A percentile compares a stretch with the other conserved stretches of the same genome.
phyloP scores from a whole-genome alignment of 768 basidiomycete species.

The Gyrodon lividus region DNA sequence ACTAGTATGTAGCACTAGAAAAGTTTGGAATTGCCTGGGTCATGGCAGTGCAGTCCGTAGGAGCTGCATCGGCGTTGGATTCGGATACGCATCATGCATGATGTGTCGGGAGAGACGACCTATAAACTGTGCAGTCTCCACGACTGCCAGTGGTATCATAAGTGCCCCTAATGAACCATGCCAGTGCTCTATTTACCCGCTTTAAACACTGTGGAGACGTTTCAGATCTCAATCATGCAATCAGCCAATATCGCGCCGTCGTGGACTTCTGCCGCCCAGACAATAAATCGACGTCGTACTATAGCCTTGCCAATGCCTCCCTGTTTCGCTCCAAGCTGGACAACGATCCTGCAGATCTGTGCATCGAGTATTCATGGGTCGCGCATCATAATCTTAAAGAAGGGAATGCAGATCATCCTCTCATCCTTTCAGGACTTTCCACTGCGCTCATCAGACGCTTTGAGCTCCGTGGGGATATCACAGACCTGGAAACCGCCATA shows the following conservation, averaged over 20 bases:
- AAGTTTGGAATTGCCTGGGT: no score
- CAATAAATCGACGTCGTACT: slow-evolving; percentile 19
- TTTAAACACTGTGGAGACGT: slow-evolving; percentile 21
- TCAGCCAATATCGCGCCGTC: slow-evolving; percentile 21
- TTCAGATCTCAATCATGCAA: slow-evolving; percentile 23
- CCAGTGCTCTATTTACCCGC: slow-evolving; percentile 28
- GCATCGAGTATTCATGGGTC: slow-evolving; percentile 19
- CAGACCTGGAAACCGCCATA: slow-evolving; percentile 31
- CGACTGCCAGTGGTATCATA: no score
- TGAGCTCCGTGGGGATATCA: slow-evolving; percentile 6
- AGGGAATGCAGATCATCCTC: slow-evolving; percentile 15
- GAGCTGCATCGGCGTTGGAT: no score
- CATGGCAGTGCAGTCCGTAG: no score
- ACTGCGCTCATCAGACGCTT: slow-evolving; percentile 25
- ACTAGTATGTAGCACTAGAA: no score
- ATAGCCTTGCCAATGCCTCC: slow-evolving; percentile 32
- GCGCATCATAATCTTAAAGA: slow-evolving; percentile 17
- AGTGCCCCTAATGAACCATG: slow-evolving; percentile 29
- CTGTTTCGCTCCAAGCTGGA: slow-evolving; percentile 28
- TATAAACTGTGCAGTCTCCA: no score
- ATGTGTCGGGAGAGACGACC: no score
- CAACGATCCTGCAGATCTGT: slow-evolving; percentile 18
- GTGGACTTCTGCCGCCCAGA: slow-evolving; percentile 18
- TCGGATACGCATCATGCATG: no score
- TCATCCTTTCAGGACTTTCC: slow-evolving; percentile 23